These are phyloP conservation scores for Monosporozyma aquatica DNA, from an alignment of 805 yeast genomes.

Conservation along the genomic window DNA sequence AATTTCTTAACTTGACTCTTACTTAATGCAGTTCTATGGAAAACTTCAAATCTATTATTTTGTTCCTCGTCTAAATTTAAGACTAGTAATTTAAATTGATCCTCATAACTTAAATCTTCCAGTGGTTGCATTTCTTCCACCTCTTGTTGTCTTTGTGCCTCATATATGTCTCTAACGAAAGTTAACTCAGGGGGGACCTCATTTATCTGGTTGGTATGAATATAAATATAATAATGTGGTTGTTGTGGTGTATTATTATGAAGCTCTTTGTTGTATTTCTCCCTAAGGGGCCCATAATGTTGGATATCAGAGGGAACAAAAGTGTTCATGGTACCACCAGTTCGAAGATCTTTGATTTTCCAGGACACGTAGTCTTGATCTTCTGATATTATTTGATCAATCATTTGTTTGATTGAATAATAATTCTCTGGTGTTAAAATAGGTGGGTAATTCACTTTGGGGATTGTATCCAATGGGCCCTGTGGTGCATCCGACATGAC, in stretches of 20 bases:
- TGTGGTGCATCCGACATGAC: conserved; percentile 21
- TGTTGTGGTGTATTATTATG: not conserved
- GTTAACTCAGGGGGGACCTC: conserved; percentile 19
- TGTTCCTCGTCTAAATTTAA: conserved; percentile 73
- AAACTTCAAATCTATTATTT: conserved; percentile 78
- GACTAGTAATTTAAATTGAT: conserved; percentile 52
- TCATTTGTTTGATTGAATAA: conserved; percentile 25
- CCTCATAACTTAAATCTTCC: conserved; percentile 40
- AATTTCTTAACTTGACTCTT: conserved; percentile 71
- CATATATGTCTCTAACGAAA: conserved; percentile 24
- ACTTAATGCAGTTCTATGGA: conserved; percentile 66
- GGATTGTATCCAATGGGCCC: conserved; percentile 27
- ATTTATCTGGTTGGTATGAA: conserved; percentile 14
- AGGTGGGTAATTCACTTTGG: conserved; percentile 25
- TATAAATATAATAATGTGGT: no score
- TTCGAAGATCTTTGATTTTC: conserved; percentile 25
- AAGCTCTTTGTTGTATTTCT: not conserved
- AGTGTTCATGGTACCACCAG: conserved; percentile 27
- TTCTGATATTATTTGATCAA: conserved; percentile 27
- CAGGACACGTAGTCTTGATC: conserved; percentile 29
- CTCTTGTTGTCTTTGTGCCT: conserved; percentile 6
- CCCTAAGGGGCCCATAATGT: not conserved
- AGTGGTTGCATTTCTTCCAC: conserved; percentile 11
- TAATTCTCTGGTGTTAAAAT: conserved; percentile 23
- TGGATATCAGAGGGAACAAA: conserved; percentile 8